Evolutionary conservation across 1,139 yeast genomes (phyloP), one percentile per base, ranked within the genome.

Genomic region (Arxiozyma heterogenica): DNA sequence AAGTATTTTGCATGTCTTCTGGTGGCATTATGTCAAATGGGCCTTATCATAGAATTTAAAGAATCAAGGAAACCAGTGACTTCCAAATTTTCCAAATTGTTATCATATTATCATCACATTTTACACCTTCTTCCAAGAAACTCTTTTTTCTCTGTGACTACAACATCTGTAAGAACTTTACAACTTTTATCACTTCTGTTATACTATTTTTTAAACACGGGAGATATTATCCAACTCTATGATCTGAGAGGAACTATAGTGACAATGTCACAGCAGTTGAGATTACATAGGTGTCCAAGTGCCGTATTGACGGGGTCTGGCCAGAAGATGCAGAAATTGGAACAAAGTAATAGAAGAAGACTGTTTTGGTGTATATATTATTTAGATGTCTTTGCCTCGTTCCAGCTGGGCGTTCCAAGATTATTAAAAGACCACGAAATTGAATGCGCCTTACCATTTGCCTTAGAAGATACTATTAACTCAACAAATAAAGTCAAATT

Each of bases 271-370:
- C 95, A 87, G 64, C 94, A 90, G 61, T 72, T 90, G 53, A 80
- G 96, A 61, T 74, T 90, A 52, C 95, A 89, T 66, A 77, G 95
- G 59, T 86, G 95, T 70, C 96, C 95, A 17, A 86, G 91, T 17
- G 91, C 94, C 0, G 91, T 89, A 6, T 71, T 85, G 52, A 79
- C 80, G 2, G 75, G 75, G 18, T 75, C 73, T 51, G 83, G 84
- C 7, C 79, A 81, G 9, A 79, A 79, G 52, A 81, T 81, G 47
- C 76, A 81, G 4, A 75, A 76, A 55, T 71, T 81, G 50, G 90
- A 85, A 73, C 94, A 86, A 69, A 91, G 90, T 58, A 88, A 86
- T 64, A 76, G 96, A 57, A 80, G 95, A 64, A 78, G 88, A 50
- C 71, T 87, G 44, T 89, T 89, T 64, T 90, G 96, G 96, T 83